A percentile compares a stretch with the other conserved stretches of the same genome.
phyloP scores from a whole-genome alignment of 495 filamentous ascomycete species.

The Aspergillus incahuasiensis region DNA sequence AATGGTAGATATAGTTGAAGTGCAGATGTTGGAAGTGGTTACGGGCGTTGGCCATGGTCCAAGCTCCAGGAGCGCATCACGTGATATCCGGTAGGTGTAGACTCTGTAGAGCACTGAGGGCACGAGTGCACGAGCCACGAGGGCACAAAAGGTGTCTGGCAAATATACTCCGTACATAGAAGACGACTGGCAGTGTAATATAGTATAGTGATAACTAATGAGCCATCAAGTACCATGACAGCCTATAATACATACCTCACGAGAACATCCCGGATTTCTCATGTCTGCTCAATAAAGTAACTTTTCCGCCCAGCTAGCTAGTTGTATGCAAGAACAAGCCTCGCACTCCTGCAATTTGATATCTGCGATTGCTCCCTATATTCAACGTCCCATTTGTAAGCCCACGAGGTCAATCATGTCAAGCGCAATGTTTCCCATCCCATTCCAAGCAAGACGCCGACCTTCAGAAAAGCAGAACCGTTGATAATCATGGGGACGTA shows the following conservation, averaged over 20 bases:
- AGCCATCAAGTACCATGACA: slow-evolving; percentile 2
- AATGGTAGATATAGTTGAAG: no score
- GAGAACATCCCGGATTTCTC: background rate
- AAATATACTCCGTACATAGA: no score
- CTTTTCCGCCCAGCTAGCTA: slow-evolving; percentile 23
- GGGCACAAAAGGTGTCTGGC: no score
- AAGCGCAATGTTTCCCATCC: slow-evolving; percentile 19
- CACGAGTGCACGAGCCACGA: no score
- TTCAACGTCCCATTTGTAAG: slow-evolving; percentile 24
- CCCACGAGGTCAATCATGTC: slow-evolving; percentile 14
- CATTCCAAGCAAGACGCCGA: slow-evolving; percentile 30
- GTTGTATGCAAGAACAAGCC: slow-evolving; percentile 10
- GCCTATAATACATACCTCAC: slow-evolving; percentile 6
- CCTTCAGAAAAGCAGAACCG: slow-evolving; percentile 27
- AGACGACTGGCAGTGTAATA: background rate
- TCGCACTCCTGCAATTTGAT: slow-evolving; percentile 17
- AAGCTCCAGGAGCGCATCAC: no score
- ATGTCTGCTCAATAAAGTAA: slow-evolving; percentile 16
- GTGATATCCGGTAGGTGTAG: no score
- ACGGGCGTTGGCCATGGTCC: no score
- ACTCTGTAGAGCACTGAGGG: no score
- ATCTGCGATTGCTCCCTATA: slow-evolving; percentile 23
- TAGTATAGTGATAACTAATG: background rate
- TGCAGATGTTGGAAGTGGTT: no score
- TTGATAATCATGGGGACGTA: slow-evolving; percentile 21